Base-by-base conservation (phyloP, 305 asterid genomes). In the Coffea humblotiana region DNA sequence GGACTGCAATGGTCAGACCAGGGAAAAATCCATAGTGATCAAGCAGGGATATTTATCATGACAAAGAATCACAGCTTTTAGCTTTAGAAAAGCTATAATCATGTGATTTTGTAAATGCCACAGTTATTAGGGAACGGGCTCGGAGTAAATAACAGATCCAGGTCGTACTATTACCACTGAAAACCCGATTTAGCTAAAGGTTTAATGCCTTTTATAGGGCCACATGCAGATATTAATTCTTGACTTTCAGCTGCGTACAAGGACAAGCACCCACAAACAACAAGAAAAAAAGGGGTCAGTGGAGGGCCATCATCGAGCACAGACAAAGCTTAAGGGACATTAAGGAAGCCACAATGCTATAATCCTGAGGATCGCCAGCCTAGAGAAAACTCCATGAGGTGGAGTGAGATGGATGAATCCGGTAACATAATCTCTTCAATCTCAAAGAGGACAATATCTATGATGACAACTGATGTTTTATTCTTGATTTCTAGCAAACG, bases 351-450 rank as follows among this genome's bases (percentile, higher is more conserved):
- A 63, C 83, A 75, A 47, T 80, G 73, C 71, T 74, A 80, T 79
- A 85, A 60, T 82, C 63, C 65, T 73, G 43, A 79, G 87, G 81
- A 83, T 56, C 75, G 88, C 85, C 91, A 87, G 92, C 86, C 89
- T 83, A 83, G 90, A 86, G 79, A 85, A 78, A 84, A 85, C 67
- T 79, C 74, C 83, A 82, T 84, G 78, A 82, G 84, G 86, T 75
- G 83, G 76, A 74, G 40, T 80, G 72, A 81, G 76, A 81, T 82
- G 80, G 81, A 78, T 79, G 81, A 88, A 88, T 82, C 76, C 77
- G 84, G 87, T 77, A 87, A 79, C 68, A 78, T 60, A 81, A 83
- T 88, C 82, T 80, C 82, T 78, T 27, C 45, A 70, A 79, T 86
- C 87, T 84, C 75, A 71, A 79, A 87, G 52, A 76, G 82, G 86